Base-by-base conservation (phyloP, 805 yeast species). In the Starmerella scarabaei region DNA sequence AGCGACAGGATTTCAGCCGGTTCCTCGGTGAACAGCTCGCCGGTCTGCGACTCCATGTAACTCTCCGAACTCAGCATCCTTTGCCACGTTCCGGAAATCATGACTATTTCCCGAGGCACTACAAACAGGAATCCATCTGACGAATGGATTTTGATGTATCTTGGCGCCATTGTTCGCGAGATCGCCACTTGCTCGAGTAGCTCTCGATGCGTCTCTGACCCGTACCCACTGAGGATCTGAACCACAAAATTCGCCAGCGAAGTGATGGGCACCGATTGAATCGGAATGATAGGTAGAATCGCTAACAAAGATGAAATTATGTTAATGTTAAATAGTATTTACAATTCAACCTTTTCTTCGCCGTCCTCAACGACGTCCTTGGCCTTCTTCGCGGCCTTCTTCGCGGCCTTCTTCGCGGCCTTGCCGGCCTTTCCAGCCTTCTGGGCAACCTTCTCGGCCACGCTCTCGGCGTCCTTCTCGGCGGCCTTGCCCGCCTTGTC, bases 1-100 rank as follows among this genome's bases (percentile, higher is more conserved):
- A 83, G 81, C 47, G 75, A 80, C 33, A 91, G 62, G 17, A 85
- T 67, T 26, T 70, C 71, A 0, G 81, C 79, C 43, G 80, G 80
- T 59, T 85, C 72, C 52, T 66, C 66, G 7, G 77, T 54, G 18
- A 57, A 63, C 33, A 84, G 73, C 33, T 64, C 65, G 30, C 62
- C 80, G 52, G 59, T 75, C 48, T 64, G 67, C 28, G 68, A 73
- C 65, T 73, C 93, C 63, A 62, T 72, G 63, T 71, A 73, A 37
- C 69, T 67, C 36, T 54, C 53, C 11, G 51, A 47, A 37, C 56
- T 50, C 28, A 65, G 54, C 80, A 81, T 67, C 30, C 73, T 69
- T 30, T 65, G 62, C 33, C 80, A 59, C 0, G 82, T 76, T 0
- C 79, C 77, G 6, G 83, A 74, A 2, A 83, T 73, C 57, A 68